Base-by-base conservation (phyloP, 495 filamentous ascomycete species). In the Neurospora cerealis region DNA sequence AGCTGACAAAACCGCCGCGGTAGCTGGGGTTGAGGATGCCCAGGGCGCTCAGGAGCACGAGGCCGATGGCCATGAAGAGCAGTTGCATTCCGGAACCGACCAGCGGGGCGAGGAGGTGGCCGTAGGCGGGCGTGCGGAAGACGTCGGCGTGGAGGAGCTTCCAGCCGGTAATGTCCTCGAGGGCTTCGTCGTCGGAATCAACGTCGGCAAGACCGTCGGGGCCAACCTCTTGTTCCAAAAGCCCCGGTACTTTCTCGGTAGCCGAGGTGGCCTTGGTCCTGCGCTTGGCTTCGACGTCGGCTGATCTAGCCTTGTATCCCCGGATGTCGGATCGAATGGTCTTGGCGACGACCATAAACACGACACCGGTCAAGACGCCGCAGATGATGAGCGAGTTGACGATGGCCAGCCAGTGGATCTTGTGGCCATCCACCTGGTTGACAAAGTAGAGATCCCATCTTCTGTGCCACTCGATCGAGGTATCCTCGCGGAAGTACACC, bases 381-480 rank as follows among this genome's bases (percentile, higher is more conserved):
- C 91, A 92, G 74, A 98, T 98, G 70, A 93, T 90, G 75, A 97
- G 79, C 2, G 95, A 97, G 83, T 97, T 97, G 76, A 96, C 82
- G 75, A 98, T 97, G 37, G 95, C 94, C 48, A 97, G 83, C 94
- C 95, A 98, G 78, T 97, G 95, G 37, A 96, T 92, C 78, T 89
- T 91, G 38, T 90, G 91, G 62, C 93, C 92, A 71, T 95, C 93
- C 72, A 93, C 92, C 79, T 95, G 93, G 79, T 97, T 95, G 71
- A 92, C 93, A 81, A 98, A 97, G 78, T 97, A 98, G 37, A 96
- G 83, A 77, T 97, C 93, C 95, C 95, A 98, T 69, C 95, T 89
- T 74, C 90, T 92, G 66, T 86, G 86, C 95, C 95, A 98, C 73
- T 96, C 93, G 72, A 97, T 86, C 54, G 86, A 88, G 24, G 90